Percentiles rank a stretch among this genome's conserved stretches.
Evolutionary conservation across 139 green algal genomes (phyloP).

Genomic region (Nannochloris sp.): DNA sequence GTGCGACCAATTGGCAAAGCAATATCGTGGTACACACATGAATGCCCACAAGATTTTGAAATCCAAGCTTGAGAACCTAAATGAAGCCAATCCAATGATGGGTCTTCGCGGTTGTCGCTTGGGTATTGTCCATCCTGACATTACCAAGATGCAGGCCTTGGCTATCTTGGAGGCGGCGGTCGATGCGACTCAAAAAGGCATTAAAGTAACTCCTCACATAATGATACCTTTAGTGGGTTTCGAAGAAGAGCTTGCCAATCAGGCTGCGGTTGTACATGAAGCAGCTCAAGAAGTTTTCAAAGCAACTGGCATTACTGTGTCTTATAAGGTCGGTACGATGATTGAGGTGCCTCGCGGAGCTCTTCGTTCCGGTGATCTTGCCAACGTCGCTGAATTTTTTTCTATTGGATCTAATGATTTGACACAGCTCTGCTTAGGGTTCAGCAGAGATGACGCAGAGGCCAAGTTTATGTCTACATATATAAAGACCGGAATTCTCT

Average conservation of each 20-base stretch:
- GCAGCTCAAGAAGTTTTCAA: conserved; percentile 37
- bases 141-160: conserved; percentile 62
- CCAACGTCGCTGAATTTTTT: conserved; percentile 83
- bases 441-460: conserved; percentile 77
- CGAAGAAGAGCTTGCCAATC: conserved; percentile 55
- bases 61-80: conserved; percentile 58
- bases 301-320: conserved; percentile 24
- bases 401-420: conserved; percentile 92
- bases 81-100: conserved; percentile 82
- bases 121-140: conserved; percentile 83
- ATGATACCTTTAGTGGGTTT: conserved; percentile 88
- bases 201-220: conserved; percentile 60
- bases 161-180: conserved; percentile 83
- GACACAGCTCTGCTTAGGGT: conserved; percentile 82
- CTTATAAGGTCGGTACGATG: conserved; percentile 81
- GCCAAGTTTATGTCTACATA: conserved; percentile 82
- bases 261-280: conserved; percentile 42
- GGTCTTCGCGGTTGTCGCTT: conserved; percentile 82
- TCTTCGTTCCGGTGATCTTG: conserved; percentile 70
- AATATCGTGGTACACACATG: conserved; percentile 12
- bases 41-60: conserved; percentile 29
- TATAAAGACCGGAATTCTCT: conserved; percentile 51
- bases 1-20: conserved; percentile 39
- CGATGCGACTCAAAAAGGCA: conserved; percentile 40
- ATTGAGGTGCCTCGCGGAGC: conserved; percentile 85